phyloP scores from a whole-genome alignment of 1,284 basidiomycete genomes.

The Coniophora puteana region DNA sequence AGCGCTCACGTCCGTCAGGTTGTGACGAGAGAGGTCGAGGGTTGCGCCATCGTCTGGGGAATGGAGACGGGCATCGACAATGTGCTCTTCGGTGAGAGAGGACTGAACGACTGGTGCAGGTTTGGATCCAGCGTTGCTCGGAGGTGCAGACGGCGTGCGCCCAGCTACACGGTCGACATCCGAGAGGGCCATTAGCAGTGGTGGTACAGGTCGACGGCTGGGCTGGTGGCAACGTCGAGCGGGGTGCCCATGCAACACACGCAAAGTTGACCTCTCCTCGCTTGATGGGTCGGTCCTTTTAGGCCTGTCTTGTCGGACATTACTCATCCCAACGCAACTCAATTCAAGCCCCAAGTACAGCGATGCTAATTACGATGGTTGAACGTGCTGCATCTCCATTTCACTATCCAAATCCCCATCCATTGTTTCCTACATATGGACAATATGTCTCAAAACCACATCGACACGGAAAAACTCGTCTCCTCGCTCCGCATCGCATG shows the following conservation, averaged over 20 bases:
- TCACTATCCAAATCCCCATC: too few relatives aligned
- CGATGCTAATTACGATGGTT: too few relatives aligned
- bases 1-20: conserved; percentile 71
- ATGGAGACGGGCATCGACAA: conserved; percentile 61
- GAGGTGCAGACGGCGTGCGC: conserved; percentile 26
- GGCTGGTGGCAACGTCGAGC: conserved; percentile 16
- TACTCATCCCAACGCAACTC: too few relatives aligned
- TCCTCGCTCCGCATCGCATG: conserved; percentile 85
- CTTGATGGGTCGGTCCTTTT: conserved; percentile 25
- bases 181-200: conserved; percentile 26
- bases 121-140: conserved; percentile 18
- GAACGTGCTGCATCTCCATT: too few relatives aligned
- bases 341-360: too few relatives aligned
- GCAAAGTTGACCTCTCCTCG: conserved; percentile 17
- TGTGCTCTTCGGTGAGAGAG: conserved; percentile 51
- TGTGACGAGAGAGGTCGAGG: conserved; percentile 76
- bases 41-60: conserved; percentile 80
- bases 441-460: conserved; percentile 67
- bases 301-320: conserved; percentile 19
- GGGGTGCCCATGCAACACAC: conserved; percentile 14
- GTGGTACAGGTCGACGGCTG: conserved; percentile 9
- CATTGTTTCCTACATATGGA: too few relatives aligned
- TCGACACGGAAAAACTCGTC: conserved; percentile 73
- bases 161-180: conserved; percentile 30
- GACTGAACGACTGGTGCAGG: too few relatives aligned